Evolutionary conservation across 179 eudicot genomes (phyloP).

Genomic region (Beta macrorhiza): DNA sequence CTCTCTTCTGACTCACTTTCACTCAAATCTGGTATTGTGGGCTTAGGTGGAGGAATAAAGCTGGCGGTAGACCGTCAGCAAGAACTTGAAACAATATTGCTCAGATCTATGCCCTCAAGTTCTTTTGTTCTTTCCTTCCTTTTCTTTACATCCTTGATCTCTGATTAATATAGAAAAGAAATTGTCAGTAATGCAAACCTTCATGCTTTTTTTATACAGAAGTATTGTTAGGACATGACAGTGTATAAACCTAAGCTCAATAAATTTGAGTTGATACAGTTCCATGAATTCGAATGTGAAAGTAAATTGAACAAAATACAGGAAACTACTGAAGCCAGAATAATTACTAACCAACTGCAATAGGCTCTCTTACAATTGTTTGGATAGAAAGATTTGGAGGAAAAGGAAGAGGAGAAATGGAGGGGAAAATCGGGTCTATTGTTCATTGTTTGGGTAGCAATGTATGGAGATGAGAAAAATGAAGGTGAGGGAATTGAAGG

Average conservation of each 20-base stretch:
- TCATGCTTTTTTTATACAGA: background rate
- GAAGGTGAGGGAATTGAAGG: no score
- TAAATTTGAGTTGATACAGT: background rate
- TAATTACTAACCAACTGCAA: background rate
- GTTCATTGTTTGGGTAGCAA: no score
- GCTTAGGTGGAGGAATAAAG: conserved; percentile 73
- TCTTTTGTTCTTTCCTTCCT: conserved; percentile 81
- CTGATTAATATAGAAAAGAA: conserved; percentile 35
- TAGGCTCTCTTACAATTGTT: background rate
- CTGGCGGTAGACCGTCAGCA: conserved; percentile 69
- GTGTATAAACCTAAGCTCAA: background rate
- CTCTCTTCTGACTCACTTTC: conserved; percentile 46
- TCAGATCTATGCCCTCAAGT: conserved; percentile 92
- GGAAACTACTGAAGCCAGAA: background rate
- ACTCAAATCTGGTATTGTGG: conserved; percentile 46
- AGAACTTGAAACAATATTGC: conserved; percentile 83
- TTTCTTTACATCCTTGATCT: conserved; percentile 79
- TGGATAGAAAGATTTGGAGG: no score
- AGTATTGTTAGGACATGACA: background rate
- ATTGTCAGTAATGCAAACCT: conserved; percentile 2
- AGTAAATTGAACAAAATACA: no score
- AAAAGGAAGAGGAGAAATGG: no score
- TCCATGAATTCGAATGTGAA: background rate
- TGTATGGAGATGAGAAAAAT: no score
- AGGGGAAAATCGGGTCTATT: no score